These are phyloP conservation scores for Cydonia oblonga DNA, from an alignment of 331 rosid genomes.

Conservation along the genomic window DNA sequence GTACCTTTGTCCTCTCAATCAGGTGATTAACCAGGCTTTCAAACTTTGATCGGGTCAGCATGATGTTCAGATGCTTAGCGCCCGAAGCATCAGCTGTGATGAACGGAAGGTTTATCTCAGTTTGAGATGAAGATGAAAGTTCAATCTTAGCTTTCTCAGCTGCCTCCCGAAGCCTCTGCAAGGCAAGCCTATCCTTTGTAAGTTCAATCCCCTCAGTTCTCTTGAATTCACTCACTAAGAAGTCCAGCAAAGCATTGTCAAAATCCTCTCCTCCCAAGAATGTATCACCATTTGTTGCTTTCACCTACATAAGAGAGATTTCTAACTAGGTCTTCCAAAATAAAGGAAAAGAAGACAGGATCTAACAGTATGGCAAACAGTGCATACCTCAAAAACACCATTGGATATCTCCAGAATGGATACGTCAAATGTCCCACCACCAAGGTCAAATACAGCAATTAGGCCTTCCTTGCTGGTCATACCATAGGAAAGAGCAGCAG, in stretches of 20 bases:
- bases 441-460: conserved; percentile 85
- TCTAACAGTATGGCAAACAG: background rate
- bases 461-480: conserved; percentile 94
- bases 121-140: conserved; percentile 75
- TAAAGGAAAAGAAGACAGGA: background rate
- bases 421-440: conserved; percentile 96
- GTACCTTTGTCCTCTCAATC: conserved; percentile 69
- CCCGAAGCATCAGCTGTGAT: conserved; percentile 88
- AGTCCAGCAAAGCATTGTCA: conserved; percentile 62
- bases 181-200: conserved; percentile 67
- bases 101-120: conserved; percentile 76
- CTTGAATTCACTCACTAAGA: conserved; percentile 62
- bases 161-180: conserved; percentile 87
- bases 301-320: conserved; percentile 41
- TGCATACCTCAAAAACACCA: conserved; percentile 81
- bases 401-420: conserved; percentile 94
- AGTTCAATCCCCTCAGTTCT: conserved; percentile 60
- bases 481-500: conserved; percentile 90
- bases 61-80: conserved; percentile 72
- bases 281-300: conserved; percentile 83
- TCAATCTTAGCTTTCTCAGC: conserved; percentile 89
- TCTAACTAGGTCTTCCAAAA: background rate
- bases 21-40: conserved; percentile 53
- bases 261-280: conserved; percentile 87
- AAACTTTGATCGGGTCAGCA: conserved; percentile 68